Evolutionary conservation across 179 eudicot genomes (phyloP), one percentile per base, ranked within the genome.

Genomic region (Silene noctiflora): DNA sequence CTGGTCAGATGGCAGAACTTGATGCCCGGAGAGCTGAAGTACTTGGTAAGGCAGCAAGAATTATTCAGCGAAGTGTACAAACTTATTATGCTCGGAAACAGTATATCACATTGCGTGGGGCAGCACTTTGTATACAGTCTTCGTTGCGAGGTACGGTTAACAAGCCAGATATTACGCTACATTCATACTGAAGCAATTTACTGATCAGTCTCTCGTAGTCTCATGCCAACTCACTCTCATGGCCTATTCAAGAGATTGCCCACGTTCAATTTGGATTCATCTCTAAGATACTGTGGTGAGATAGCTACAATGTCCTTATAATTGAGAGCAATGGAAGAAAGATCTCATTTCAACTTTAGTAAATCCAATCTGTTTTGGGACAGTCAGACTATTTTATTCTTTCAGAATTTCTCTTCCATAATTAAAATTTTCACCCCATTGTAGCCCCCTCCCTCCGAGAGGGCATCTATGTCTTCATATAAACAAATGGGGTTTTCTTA

Each of bases 1-100:
- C 96, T 78, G 99, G 99, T 79, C 97, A 95, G 86, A 95, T 95
- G 99, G 99, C 99, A 33, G 99, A 95, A 80, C 82, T 95, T 73
- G 97, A 95, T 87, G 97, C 95, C 73, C 84, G 90, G 59, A 87
- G 99, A 83, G 77, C 97, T 27, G 96, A 91, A 82, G 93, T 95
- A 67, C 93, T 95, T 63, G 83, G 83, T 64, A 73, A 69, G 82
- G 97, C 99, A 69, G 99, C 99, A 60, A 93, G 86, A 84, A 77
- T 79, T 62, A 91, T 95, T 73, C 99, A 95, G 80, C 80, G 89
- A 75, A 89, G 93, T 29, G 82, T 84, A 74, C 85, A 90, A 77
- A 91, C 96, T 75, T 85, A 91, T 84, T 82, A 80, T 86, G 87
- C 95, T 87, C 97, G 88, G 61, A 93, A 86, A 83, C 86, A 71